Evolutionary conservation across 2,329 filamentous ascomycete species (phyloP).

Genomic region (Pseudocercospora cruenta): DNA sequence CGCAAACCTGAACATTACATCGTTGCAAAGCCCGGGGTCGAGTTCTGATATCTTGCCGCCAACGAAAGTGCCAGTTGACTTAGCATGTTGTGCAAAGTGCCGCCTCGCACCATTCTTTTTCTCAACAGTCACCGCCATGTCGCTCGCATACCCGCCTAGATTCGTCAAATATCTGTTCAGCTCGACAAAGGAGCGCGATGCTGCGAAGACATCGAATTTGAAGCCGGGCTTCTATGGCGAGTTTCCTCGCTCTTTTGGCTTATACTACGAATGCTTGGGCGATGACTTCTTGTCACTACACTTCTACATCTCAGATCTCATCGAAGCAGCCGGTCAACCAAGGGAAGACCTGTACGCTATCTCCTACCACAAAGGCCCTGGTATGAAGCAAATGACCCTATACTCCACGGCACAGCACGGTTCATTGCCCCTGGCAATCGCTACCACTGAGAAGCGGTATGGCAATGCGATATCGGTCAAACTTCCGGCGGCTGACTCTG

Average conservation of each 20-base stretch:
- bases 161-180: constrained; percentile 4
- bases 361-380: constrained; percentile 7
- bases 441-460: constrained; percentile 3
- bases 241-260: constrained; percentile 5
- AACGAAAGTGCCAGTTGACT: not conserved
- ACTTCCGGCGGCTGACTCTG: not conserved
- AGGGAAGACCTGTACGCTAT: constrained; percentile 7
- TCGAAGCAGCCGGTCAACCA: not conserved
- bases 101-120: not conserved
- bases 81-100: not conserved
- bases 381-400: constrained; percentile 4
- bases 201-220: not conserved
- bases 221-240: constrained; percentile 1
- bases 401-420: constrained; percentile 1
- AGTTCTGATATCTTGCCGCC: not conserved
- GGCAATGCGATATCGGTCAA: not conserved
- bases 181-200: constrained; percentile 5
- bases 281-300: constrained; percentile 8
- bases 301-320: not conserved
- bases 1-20: not conserved
- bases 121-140: not conserved
- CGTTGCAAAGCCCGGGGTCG: not conserved
- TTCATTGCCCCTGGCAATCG: not conserved
- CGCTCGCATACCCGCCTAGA: constrained; percentile 9
- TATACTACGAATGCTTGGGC: constrained; percentile 4